Evolutionary conservation across 2,329 filamentous ascomycete genomes (phyloP).

Genomic region (Penicillium sp.): DNA sequence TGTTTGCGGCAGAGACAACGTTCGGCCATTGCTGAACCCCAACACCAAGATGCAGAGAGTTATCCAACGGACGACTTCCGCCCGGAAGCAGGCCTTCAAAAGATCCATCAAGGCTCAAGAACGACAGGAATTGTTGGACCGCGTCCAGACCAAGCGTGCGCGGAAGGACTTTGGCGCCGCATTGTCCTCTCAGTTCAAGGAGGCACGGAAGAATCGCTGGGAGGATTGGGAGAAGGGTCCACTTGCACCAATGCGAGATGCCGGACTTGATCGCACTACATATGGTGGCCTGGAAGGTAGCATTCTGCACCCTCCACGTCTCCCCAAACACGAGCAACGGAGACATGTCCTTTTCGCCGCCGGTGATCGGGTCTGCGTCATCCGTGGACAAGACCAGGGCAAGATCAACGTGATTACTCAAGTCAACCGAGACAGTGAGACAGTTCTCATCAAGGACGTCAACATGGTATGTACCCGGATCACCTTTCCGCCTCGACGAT

Average conservation of each 20-base stretch:
- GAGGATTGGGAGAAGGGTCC: conserved; percentile 80
- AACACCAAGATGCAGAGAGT: conserved; percentile 67
- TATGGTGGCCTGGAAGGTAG: conserved; percentile 59
- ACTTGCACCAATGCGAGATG: conserved; percentile 74
- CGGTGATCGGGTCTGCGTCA: conserved; percentile 79
- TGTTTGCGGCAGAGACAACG: conserved; percentile 19
- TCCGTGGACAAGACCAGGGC: conserved; percentile 76
- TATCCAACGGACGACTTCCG: conserved; percentile 65
- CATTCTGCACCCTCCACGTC: conserved; percentile 38
- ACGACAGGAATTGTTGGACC: conserved; percentile 42
- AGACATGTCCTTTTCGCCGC: conserved; percentile 62
- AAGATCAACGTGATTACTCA: conserved; percentile 73
- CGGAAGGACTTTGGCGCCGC: conserved; percentile 34
- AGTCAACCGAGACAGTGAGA: conserved; percentile 58
- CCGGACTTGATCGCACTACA: conserved; percentile 57
- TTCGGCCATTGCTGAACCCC: conserved; percentile 35
- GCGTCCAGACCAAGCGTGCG: conserved; percentile 31
- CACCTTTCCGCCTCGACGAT: background rate
- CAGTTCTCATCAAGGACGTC: conserved; percentile 62
- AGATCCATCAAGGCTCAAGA: conserved; percentile 47
- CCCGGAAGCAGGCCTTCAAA: conserved; percentile 61
- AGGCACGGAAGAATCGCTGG: conserved; percentile 59
- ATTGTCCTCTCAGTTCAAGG: conserved; percentile 42
- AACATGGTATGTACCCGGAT: conserved; percentile 56
- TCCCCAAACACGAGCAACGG: conserved; percentile 42